Conservation (phyloP, 257 asterid genomes). For the Primulina tabacum region DNA sequence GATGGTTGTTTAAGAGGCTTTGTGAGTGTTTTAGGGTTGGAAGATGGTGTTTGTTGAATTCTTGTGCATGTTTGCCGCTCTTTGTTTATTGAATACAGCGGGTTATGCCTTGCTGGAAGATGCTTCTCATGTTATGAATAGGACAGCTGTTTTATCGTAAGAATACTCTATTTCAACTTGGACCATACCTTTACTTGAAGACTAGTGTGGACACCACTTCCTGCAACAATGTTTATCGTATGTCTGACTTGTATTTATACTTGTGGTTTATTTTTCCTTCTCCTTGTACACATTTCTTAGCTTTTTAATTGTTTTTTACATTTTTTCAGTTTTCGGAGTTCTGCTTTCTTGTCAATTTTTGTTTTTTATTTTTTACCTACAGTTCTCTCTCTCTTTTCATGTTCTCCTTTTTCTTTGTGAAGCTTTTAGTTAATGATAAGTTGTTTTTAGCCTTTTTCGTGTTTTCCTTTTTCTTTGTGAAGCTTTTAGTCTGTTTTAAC, state of each 20-base stretch:
- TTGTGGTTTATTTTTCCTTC: neutral
- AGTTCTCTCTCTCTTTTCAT: neutral
- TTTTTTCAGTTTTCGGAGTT: neutral
- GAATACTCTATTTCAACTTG: constrained; percentile 11
- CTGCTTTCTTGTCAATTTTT: neutral
- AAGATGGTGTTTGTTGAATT: neutral
- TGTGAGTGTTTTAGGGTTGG: constrained; percentile 3
- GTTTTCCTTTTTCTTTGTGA: neutral
- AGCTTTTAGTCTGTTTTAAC: neutral
- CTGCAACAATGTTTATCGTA: neutral
- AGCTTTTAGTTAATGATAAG: neutral
- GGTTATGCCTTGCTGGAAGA: neutral
- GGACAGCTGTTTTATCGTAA: neutral
- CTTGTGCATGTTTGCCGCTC: neutral
- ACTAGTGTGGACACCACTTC: neutral
- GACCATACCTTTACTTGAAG: neutral
- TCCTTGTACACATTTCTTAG: neutral
- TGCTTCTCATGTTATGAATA: neutral
- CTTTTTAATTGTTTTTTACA: neutral
- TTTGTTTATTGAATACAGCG: neutral
- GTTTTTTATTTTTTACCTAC: neutral
- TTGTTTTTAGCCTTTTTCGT: neutral
- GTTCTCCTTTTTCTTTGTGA: neutral
- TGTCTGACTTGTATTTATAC: neutral
- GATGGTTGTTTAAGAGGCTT: constrained; percentile 1